Evolutionary conservation across 495 filamentous ascomycete genomes (phyloP).

Genomic region (Annulohypoxylon nitens): DNA sequence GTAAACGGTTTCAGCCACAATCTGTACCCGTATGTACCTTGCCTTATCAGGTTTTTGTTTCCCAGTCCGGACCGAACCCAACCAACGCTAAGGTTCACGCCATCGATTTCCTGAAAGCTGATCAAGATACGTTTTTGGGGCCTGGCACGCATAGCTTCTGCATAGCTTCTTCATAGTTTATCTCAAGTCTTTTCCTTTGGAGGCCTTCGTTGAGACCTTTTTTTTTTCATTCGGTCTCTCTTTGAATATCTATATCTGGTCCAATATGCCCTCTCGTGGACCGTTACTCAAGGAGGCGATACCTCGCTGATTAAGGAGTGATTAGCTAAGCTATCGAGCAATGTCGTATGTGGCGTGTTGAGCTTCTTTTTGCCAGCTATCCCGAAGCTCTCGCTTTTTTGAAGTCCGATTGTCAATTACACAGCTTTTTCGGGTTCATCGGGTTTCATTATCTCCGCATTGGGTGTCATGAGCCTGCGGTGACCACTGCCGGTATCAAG

Average conservation of each 20-base stretch:
- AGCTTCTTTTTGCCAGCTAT: conserved; percentile 16
- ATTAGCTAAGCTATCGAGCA: conserved; percentile 13
- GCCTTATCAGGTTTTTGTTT: conserved; percentile 30
- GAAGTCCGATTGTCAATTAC: not conserved
- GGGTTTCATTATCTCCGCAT: not conserved
- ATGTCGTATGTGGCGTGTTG: conserved; percentile 17
- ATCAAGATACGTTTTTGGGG: conserved; percentile 25
- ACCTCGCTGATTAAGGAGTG: conserved; percentile 14
- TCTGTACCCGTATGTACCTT: conserved; percentile 9
- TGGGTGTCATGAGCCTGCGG: conserved; percentile 23
- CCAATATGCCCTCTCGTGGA: conserved; percentile 25
- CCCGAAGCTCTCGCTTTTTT: conserved; percentile 23
- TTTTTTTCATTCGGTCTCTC: conserved; percentile 5
- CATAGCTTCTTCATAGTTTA: not conserved
- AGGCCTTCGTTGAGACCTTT: conserved; percentile 12
- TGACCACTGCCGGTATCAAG: not conserved
- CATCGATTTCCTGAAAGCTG: conserved; percentile 39
- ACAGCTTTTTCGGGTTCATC: conserved; percentile 1
- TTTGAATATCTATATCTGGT: conserved; percentile 6
- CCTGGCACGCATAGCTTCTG: not conserved
- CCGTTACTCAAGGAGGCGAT: conserved; percentile 8
- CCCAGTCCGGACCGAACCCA: conserved; percentile 27
- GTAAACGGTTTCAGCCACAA: conserved; percentile 13
- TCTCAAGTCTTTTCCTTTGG: conserved; percentile 9
- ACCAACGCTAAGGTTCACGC: conserved; percentile 40